phyloP scores from a whole-genome alignment of 306 rosid species.

The Trifolium subterraneum region DNA sequence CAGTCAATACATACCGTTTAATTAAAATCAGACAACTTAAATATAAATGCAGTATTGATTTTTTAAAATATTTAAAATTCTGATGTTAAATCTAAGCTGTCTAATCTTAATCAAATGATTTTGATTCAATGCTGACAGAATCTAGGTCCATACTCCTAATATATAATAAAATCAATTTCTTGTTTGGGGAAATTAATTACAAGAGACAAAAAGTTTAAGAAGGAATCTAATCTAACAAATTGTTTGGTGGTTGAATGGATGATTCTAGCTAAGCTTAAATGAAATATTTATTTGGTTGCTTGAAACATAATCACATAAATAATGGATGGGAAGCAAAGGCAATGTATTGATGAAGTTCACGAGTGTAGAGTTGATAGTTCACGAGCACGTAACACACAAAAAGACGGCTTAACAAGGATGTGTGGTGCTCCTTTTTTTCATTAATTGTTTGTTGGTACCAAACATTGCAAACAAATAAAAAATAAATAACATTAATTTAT shows the following conservation, averaged over 20 bases:
- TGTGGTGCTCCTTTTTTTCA: conserved; percentile 34
- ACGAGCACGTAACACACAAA: conserved; percentile 62
- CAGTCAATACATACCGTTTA: no score
- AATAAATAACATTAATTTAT: not conserved
- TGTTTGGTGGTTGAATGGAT: conserved; percentile 17
- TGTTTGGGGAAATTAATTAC: not conserved
- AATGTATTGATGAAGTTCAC: conserved; percentile 64
- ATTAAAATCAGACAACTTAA: no score
- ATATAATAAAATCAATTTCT: conserved; percentile 13
- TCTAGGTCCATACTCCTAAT: no score
- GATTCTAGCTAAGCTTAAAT: not conserved
- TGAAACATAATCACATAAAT: conserved; percentile 41
- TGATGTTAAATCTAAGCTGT: no score
- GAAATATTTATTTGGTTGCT: conserved; percentile 12
- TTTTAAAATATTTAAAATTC: no score
- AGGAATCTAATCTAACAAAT: not conserved
- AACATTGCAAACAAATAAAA: not conserved
- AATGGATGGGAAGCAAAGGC: conserved; percentile 47
- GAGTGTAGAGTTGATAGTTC: conserved; percentile 53
- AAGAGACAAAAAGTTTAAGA: conserved; percentile 4
- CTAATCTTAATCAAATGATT: no score
- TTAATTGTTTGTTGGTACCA: conserved; percentile 29
- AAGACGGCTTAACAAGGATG: conserved; percentile 59
- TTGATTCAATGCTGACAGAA: no score
- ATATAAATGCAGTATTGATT: no score